Evolutionary conservation across 2,329 filamentous ascomycete species (phyloP).

Genomic region (Ascochyta viciae-villosae): DNA sequence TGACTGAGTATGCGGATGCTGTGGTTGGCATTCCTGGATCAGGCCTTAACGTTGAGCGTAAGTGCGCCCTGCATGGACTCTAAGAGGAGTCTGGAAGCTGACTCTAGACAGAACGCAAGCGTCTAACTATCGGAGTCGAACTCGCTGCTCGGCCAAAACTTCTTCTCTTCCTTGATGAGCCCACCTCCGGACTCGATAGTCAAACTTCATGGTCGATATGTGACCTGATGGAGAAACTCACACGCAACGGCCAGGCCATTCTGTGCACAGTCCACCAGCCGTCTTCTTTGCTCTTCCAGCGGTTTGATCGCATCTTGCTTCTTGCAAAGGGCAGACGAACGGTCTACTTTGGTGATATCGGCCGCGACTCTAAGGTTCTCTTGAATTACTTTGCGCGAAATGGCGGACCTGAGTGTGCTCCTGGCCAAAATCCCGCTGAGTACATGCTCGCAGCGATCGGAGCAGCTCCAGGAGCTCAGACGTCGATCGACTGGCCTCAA

Average conservation of each 20-base stretch:
- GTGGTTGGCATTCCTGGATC: constrained; percentile 24
- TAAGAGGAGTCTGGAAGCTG: background rate
- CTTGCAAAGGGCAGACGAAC: constrained; percentile 77
- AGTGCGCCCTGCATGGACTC: constrained; percentile 38
- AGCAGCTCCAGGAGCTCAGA: constrained; percentile 37
- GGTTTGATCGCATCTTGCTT: constrained; percentile 81
- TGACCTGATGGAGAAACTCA: constrained; percentile 83
- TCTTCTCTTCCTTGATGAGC: constrained; percentile 62
- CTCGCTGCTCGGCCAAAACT: constrained; percentile 44
- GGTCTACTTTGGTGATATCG: constrained; percentile 82
- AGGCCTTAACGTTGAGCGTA: constrained; percentile 55
- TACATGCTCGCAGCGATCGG: constrained; percentile 68
- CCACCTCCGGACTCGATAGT: constrained; percentile 79
- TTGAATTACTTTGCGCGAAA: constrained; percentile 76
- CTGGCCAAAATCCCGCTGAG: constrained; percentile 76
- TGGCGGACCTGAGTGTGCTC: constrained; percentile 67
- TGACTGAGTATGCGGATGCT: constrained; percentile 31
- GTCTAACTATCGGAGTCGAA: constrained; percentile 65
- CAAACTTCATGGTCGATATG: constrained; percentile 65
- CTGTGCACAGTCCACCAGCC: constrained; percentile 95
- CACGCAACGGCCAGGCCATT: constrained; percentile 79
- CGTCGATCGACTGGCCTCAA: constrained; percentile 49
- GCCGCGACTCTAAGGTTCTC: constrained; percentile 69
- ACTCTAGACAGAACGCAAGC: constrained; percentile 59
- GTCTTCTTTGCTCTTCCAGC: constrained; percentile 88